phyloP scores from a whole-genome alignment of 805 yeast genomes.

The Saturnispora mendoncae region DNA sequence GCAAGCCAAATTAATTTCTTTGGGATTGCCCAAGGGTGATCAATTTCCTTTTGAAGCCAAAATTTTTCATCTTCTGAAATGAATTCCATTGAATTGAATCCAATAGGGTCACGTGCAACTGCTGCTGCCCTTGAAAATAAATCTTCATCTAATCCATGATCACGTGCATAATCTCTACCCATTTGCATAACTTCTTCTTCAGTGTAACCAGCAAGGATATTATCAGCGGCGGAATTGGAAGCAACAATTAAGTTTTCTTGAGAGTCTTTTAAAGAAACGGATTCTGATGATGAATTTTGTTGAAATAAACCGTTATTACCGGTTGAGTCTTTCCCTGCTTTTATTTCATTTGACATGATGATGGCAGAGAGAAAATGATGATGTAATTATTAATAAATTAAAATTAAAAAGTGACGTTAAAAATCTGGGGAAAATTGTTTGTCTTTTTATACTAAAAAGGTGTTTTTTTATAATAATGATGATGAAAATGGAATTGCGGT shows the following conservation, averaged over 20 bases:
- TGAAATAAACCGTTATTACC: background rate
- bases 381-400: too few species aligned
- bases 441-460: background rate
- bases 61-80: constrained; percentile 47
- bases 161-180: constrained; percentile 59
- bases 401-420: background rate
- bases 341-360: background rate
- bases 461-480: too few species aligned
- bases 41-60: constrained; percentile 37
- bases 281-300: background rate
- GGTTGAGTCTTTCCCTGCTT: background rate
- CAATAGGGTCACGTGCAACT: constrained; percentile 52
- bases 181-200: constrained; percentile 57
- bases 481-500: background rate
- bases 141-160: constrained; percentile 47
- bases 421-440: background rate
- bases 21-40: constrained; percentile 40
- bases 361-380: too few species aligned
- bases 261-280: background rate
- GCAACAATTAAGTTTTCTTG: too few species aligned
- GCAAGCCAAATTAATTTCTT: constrained; percentile 45
- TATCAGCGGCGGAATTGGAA: constrained; percentile 19
- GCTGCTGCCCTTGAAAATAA: constrained; percentile 61
- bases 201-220: constrained; percentile 47
- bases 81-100: constrained; percentile 49